Evolutionary conservation across 1,284 basidiomycete genomes (phyloP).

Genomic region (Mycena sp.): DNA sequence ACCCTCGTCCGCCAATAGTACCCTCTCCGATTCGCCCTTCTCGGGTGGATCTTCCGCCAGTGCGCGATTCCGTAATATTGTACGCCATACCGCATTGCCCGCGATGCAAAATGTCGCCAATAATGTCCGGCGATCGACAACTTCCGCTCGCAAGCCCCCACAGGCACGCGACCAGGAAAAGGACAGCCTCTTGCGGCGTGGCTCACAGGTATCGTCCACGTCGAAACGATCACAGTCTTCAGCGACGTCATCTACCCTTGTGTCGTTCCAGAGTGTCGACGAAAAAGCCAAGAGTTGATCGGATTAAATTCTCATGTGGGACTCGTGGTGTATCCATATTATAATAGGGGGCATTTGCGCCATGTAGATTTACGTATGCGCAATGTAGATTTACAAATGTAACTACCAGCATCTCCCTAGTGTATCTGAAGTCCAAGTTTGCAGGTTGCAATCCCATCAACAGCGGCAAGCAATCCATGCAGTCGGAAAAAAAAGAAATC

Average conservation of each 20-base stretch:
- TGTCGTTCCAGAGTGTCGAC: not conserved
- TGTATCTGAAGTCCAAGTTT: too few species aligned
- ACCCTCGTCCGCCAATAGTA: constrained; percentile 37
- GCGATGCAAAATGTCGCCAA: constrained; percentile 48
- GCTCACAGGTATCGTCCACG: too few species aligned
- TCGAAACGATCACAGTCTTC: constrained; percentile 8
- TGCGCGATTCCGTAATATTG: constrained; percentile 37
- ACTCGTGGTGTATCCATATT: too few species aligned
- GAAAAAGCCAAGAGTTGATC: too few species aligned
- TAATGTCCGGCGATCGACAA: constrained; percentile 42
- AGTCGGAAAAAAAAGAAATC: too few species aligned
- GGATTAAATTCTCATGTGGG: too few species aligned
- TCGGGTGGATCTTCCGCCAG: not conserved
- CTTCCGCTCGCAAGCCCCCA: constrained; percentile 27
- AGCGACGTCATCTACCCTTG: constrained; percentile 1
- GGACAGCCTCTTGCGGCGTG: not conserved
- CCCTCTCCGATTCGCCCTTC: not conserved
- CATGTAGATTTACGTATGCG: too few species aligned
- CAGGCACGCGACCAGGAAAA: not conserved
- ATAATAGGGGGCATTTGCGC: too few species aligned
- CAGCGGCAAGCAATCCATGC: too few species aligned
- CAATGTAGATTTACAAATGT: too few species aligned
- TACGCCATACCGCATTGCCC: constrained; percentile 45
- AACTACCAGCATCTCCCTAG: too few species aligned
- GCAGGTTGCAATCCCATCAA: too few species aligned